phyloP scores from a whole-genome alignment of 345 rosid genomes.

The Aquilaria malaccensis region DNA sequence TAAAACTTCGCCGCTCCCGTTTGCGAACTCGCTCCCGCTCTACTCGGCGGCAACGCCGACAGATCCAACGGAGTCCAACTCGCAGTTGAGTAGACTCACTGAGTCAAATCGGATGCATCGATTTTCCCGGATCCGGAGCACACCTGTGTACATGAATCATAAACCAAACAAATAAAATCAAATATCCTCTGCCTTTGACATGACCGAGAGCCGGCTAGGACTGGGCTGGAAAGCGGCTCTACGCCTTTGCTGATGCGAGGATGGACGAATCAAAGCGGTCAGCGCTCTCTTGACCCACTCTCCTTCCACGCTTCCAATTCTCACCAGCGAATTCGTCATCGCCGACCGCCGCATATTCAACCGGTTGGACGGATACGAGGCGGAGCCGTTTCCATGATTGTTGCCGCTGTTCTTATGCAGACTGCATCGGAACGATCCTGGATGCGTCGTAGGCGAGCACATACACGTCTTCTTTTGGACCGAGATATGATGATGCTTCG shows the following conservation, averaged over 20 bases:
- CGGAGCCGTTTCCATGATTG: conserved; percentile 19
- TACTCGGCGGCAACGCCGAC: neutral
- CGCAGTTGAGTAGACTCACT: neutral
- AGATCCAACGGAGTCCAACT: neutral
- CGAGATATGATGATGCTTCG: conserved; percentile 25
- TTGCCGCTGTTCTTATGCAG: conserved; percentile 46
- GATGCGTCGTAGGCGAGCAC: conserved; percentile 94
- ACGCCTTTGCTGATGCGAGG: conserved; percentile 75
- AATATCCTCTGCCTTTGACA: conserved; percentile 42
- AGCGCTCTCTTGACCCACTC: conserved; percentile 84
- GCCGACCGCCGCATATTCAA: conserved; percentile 84
- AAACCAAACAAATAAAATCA: conserved; percentile 20
- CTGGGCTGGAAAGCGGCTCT: conserved; percentile 54
- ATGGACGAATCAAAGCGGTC: conserved; percentile 79
- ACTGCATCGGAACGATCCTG: conserved; percentile 78
- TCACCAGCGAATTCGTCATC: conserved; percentile 80
- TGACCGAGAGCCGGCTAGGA: conserved; percentile 67
- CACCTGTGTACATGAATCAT: conserved; percentile 21
- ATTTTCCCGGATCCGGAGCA: conserved; percentile 4
- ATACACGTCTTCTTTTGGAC: conserved; percentile 47
- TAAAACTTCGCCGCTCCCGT: conserved; percentile 10
- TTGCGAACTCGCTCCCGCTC: neutral
- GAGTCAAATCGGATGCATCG: neutral
- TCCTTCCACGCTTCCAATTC: conserved; percentile 95
- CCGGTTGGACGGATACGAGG: conserved; percentile 39